A percentile compares a stretch with the other conserved stretches of the same genome.
phyloP scores from a whole-genome alignment of 106 monocot genomes.

The Vanilla planifolia region DNA sequence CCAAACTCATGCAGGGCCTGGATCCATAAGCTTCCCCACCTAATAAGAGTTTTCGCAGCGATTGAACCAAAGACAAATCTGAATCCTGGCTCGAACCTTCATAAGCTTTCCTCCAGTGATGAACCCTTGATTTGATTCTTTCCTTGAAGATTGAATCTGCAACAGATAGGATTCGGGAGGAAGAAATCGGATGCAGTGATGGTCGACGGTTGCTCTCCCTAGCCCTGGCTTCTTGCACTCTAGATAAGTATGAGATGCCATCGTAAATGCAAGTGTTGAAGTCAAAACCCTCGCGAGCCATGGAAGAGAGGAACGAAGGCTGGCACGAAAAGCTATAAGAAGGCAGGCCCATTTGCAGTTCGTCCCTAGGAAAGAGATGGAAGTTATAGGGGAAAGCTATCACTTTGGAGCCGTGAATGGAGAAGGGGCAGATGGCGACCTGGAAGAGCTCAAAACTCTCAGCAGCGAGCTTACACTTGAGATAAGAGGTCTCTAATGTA shows the following conservation, averaged over 20 bases:
- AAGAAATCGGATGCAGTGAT: conserved; percentile 10
- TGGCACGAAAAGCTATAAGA: conserved; percentile 92
- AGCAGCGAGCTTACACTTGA: conserved; percentile 79
- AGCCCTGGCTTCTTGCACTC: conserved; percentile 69
- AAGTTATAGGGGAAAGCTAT: conserved; percentile 82
- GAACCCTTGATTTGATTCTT: conserved; percentile 66
- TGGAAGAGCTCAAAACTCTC: conserved; percentile 79
- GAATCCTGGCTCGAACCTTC: conserved; percentile 27
- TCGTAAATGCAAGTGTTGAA: conserved; percentile 88
- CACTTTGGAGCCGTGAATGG: conserved; percentile 43
- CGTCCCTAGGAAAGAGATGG: conserved; percentile 92
- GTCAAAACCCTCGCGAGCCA: conserved; percentile 93
- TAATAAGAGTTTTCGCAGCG: conserved; percentile 64
- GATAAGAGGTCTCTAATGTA: conserved; percentile 67
- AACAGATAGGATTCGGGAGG: conserved; percentile 34
- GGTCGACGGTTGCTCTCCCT: conserved; percentile 34
- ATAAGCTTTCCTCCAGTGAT: conserved; percentile 53
- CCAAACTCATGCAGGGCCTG: conserved; percentile 77
- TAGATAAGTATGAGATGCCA: conserved; percentile 89
- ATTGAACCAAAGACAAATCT: conserved; percentile 47
- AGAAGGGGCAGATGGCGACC: conserved; percentile 85
- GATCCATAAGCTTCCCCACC: conserved; percentile 69
- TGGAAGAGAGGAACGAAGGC: conserved; percentile 59
- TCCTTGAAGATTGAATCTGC: conserved; percentile 77
- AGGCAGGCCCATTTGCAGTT: conserved; percentile 66